Conservation (phyloP, 1,139 yeast species). For the Suhomyces wounanorum region DNA sequence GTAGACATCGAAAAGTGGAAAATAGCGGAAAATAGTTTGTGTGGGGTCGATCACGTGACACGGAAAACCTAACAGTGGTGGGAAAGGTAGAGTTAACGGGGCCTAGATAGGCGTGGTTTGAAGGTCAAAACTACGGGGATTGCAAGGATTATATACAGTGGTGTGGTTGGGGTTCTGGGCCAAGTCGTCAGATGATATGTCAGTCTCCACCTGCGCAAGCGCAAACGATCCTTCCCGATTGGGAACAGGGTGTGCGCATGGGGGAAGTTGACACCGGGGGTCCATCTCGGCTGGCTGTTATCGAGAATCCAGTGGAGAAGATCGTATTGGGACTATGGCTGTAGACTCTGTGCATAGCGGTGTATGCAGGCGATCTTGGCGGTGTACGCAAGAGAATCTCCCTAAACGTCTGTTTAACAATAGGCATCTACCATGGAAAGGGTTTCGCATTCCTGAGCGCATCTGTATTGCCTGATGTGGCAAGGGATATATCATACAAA, state of each 20-base stretch:
- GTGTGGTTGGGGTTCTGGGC: background rate
- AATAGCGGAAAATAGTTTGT: background rate
- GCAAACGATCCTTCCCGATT: conserved; percentile 1
- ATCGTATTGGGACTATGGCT: too few relatives aligned
- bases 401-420: background rate
- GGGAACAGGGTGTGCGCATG: background rate
- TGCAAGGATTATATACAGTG: background rate
- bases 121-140: background rate
- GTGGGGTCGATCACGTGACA: background rate
- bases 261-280: background rate
- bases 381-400: background rate
- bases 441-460: background rate
- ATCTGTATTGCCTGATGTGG: background rate
- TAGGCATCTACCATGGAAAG: background rate
- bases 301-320: background rate
- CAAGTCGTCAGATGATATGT: background rate
- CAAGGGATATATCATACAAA: background rate
- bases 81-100: background rate
- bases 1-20: too few relatives aligned
- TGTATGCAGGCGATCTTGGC: background rate
- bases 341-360: background rate
- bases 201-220: conserved; percentile 3
- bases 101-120: background rate
- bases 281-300: background rate
- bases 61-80: background rate